Evolutionary conservation across 441 rosid genomes (phyloP).

Genomic region (Melastoma candidum): DNA sequence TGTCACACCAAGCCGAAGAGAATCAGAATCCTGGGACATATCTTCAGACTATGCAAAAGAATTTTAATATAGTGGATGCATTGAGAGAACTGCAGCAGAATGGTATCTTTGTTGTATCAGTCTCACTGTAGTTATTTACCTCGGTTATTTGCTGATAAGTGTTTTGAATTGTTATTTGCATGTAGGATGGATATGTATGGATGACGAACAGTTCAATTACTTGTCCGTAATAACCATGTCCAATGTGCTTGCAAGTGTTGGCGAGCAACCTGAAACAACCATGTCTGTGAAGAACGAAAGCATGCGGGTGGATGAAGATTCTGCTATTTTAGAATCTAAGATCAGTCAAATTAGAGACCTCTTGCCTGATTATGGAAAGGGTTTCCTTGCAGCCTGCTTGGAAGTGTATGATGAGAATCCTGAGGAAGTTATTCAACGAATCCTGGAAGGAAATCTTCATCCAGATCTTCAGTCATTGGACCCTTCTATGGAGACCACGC

Average conservation of each 20-base stretch:
- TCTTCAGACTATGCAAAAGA: slow-evolving; percentile 57
- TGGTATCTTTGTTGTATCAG: slow-evolving; percentile 29
- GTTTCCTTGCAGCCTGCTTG: slow-evolving; percentile 80
- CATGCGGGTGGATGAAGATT: slow-evolving; percentile 55
- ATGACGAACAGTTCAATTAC: slow-evolving; percentile 72
- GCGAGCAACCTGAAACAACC: slow-evolving; percentile 27
- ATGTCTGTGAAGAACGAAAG: slow-evolving; percentile 21
- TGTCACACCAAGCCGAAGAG: slow-evolving; percentile 39
- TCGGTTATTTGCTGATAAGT: too few relatives aligned
- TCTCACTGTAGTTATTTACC: too few relatives aligned
- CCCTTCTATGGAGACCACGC: slow-evolving; percentile 46
- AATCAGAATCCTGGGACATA: slow-evolving; percentile 37
- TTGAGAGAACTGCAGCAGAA: slow-evolving; percentile 53
- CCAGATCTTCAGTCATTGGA: slow-evolving; percentile 60
- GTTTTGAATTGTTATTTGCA: background rate
- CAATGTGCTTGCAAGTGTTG: slow-evolving; percentile 20
- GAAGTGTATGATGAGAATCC: slow-evolving; percentile 85
- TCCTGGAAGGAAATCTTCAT: slow-evolving; percentile 87
- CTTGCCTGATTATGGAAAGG: slow-evolving; percentile 84
- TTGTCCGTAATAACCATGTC: slow-evolving; percentile 53
- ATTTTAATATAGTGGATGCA: slow-evolving; percentile 42
- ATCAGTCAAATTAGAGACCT: slow-evolving; percentile 90
- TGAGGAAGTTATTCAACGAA: slow-evolving; percentile 93
- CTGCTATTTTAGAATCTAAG: slow-evolving; percentile 67
- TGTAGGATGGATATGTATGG: slow-evolving; percentile 85